phyloP scores from a whole-genome alignment of 345 rosid genomes.

The Hevea brasiliensis region DNA sequence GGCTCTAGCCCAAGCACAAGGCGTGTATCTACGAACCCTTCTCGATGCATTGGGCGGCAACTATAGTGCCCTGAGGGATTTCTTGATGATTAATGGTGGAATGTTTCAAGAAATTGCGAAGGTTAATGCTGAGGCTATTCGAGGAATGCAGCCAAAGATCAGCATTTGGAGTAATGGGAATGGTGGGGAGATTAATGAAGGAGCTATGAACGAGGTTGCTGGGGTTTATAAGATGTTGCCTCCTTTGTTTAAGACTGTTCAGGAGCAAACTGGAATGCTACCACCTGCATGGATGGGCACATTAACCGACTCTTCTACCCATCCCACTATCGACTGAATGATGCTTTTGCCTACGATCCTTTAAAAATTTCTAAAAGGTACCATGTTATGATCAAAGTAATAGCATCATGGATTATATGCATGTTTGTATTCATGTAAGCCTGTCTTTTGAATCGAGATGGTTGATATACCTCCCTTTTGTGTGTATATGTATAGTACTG shows the following conservation, averaged over 20 bases:
- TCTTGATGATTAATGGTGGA: slow-evolving; percentile 57
- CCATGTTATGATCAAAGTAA: too few relatives aligned
- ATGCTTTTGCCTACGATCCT: not conserved
- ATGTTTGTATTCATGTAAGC: too few relatives aligned
- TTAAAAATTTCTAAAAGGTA: too few relatives aligned
- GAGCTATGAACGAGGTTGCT: slow-evolving; percentile 58
- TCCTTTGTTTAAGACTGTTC: slow-evolving; percentile 68
- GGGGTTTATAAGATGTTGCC: slow-evolving; percentile 71
- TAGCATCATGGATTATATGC: too few relatives aligned
- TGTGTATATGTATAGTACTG: too few relatives aligned
- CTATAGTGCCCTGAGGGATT: slow-evolving; percentile 53
- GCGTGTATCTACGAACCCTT: slow-evolving; percentile 53
- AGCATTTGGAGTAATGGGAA: slow-evolving; percentile 66
- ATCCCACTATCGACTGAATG: not conserved
- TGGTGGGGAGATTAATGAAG: slow-evolving; percentile 15
- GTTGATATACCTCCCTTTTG: too few relatives aligned
- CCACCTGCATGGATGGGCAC: slow-evolving; percentile 72
- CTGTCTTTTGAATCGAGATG: too few relatives aligned
- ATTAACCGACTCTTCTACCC: slow-evolving; percentile 14
- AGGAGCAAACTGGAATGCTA: slow-evolving; percentile 76
- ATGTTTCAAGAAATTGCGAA: slow-evolving; percentile 57
- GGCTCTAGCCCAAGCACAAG: slow-evolving; percentile 63
- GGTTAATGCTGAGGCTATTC: slow-evolving; percentile 57
- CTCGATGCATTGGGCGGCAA: slow-evolving; percentile 54
- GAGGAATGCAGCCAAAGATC: slow-evolving; percentile 61